These are phyloP conservation scores for Colletotrichum orbiculare DNA, from an alignment of 2,329 filamentous ascomycete species.

Conservation along the genomic window DNA sequence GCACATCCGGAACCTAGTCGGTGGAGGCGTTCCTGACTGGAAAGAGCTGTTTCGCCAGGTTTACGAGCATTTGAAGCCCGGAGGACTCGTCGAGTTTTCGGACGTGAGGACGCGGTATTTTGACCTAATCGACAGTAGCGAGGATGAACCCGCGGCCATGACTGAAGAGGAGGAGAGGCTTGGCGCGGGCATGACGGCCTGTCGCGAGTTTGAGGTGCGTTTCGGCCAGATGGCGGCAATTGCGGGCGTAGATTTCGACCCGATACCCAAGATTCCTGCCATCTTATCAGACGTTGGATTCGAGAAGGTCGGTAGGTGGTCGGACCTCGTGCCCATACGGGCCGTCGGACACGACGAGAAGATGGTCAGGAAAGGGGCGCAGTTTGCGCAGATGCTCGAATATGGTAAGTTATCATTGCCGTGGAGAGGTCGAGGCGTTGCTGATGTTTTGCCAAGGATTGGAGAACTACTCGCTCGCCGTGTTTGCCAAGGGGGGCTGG, in stretches of 20 bases:
- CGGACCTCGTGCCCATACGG: conserved; percentile 54
- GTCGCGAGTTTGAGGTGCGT: conserved; percentile 48
- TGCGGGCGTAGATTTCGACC: conserved; percentile 53
- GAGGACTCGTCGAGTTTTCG: conserved; percentile 57
- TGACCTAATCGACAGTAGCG: conserved; percentile 50
- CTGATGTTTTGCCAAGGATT: conserved; percentile 25
- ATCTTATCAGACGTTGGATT: conserved; percentile 52
- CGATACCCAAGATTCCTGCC: conserved; percentile 47
- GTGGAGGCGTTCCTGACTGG: conserved; percentile 58
- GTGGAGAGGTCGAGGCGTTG: conserved; percentile 11
- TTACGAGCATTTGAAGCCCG: conserved; percentile 54
- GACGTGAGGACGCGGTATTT: conserved; percentile 54
- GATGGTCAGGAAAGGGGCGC: conserved; percentile 48
- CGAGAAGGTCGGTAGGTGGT: conserved; percentile 52
- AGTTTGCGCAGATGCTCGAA: conserved; percentile 50
- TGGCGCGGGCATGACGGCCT: conserved; percentile 40
- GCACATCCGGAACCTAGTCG: conserved; percentile 55
- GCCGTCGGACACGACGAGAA: conserved; percentile 53
- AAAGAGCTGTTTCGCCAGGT: conserved; percentile 48
- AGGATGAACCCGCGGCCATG: conserved; percentile 40
- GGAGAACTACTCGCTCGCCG: conserved; percentile 47
- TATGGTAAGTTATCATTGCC: conserved; percentile 44
- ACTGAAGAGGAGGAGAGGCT: conserved; percentile 30
- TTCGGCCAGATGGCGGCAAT: conserved; percentile 43
- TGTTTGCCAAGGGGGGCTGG: conserved; percentile 48